Evolutionary conservation across 73 alveolate species (phyloP).

Genomic region (Halteria grandinella): DNA sequence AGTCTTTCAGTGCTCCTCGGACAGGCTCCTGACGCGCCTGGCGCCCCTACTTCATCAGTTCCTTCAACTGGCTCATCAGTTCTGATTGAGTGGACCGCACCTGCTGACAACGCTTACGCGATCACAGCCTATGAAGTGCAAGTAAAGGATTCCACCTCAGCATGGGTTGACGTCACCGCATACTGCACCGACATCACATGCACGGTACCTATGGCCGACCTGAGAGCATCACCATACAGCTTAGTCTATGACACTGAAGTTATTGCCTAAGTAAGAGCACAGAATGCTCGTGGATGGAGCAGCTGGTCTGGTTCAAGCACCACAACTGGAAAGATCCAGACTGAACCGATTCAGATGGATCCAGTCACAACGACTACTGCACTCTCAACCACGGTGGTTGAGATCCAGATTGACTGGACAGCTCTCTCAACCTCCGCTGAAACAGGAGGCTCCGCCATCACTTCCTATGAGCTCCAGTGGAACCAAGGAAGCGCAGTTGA

Average conservation of each 20-base stretch:
- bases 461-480: slow-evolving; percentile 60
- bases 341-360: slow-evolving; percentile 6
- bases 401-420: slow-evolving; percentile 22
- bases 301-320: slow-evolving; percentile 14
- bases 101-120: slow-evolving; percentile 31
- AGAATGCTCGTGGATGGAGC: neutral
- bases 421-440: slow-evolving; percentile 20
- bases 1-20: neutral
- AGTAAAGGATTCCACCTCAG: neutral
- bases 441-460: slow-evolving; percentile 57
- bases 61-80: neutral
- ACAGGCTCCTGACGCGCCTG: neutral
- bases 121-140: slow-evolving; percentile 34
- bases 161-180: neutral
- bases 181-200: slow-evolving; percentile 32
- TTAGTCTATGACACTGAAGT: neutral
- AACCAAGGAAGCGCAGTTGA: slow-evolving; percentile 34
- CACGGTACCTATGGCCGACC: slow-evolving; percentile 30
- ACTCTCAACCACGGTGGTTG: neutral
- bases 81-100: slow-evolving; percentile 28
- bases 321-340: slow-evolving; percentile 32
- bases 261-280: neutral
- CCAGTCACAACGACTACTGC: neutral
- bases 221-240: slow-evolving; percentile 10
- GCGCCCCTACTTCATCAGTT: neutral